Base-by-base conservation (phyloP, 192 early-diverging fungal genomes). In the Coemansia sp. region DNA sequence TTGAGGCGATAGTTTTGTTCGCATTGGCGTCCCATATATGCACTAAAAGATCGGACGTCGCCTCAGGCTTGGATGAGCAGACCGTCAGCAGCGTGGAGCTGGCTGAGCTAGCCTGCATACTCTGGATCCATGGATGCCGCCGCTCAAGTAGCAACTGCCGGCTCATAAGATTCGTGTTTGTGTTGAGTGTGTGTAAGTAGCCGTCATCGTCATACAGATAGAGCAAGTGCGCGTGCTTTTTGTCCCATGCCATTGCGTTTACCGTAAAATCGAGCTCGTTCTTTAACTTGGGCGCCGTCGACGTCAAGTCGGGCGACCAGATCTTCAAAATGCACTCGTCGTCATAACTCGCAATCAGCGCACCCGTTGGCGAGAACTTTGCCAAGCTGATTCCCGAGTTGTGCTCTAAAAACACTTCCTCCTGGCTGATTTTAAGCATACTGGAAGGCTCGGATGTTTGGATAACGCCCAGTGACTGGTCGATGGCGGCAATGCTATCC, bases 341-440 rank as follows among this genome's bases (percentile, higher is more conserved):
- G 66, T 84, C 82, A 72, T 79, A 84, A 74, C 82, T 84, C 62
- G 82, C 82, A 43, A 84, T 84, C 20, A 79, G 68, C 36, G 76
- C 74, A 46, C 74, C 82, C 18, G 82, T 64, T 12, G 72, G 64
- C 0, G 82, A 84, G 39, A 84, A 84, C 71, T 46, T 71, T 13
- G 82, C 82, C 53, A 84, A 69, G 36, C 74, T 74, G 36, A 84
- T 67, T 0, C 74, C 77, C 13, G 82, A 72, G 66, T 79, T 84
- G 74, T 84, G 82, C 72, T 84, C 82, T 2, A 84, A 74, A 31
- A 84, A 84, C 6, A 84, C 73, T 66, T 84, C 82, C 47, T 84
- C 77, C 65, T 73, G 74, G 77, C 77, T 74, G 62, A 84, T 76
- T 66, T 73, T 75, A 40, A 84, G 82, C 65, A 79, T 29, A 34